A percentile compares a stretch with the other conserved stretches of the same genome.
Conservation (phyloP, 768 basidiomycete genomes). For the Tubosaeta brunneosetosa region DNA sequence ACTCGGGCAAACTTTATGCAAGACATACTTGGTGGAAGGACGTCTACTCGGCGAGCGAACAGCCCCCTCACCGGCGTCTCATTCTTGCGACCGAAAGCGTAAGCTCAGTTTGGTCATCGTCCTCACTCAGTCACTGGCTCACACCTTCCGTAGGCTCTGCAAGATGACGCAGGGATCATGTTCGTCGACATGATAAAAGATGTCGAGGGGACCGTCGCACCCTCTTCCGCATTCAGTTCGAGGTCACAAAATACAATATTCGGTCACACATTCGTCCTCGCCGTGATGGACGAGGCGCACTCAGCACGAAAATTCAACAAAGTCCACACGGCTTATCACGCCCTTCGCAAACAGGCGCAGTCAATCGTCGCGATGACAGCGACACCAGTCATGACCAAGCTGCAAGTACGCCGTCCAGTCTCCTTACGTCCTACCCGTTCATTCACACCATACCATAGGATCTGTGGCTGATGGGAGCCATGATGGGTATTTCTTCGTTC, state of each 20-base stretch:
- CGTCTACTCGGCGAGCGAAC: not conserved
- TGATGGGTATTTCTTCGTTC: not conserved
- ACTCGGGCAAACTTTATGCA: not conserved
- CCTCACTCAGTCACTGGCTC: not conserved
- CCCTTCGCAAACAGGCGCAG: accelerated
- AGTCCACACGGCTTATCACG: not conserved
- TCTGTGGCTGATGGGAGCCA: constrained; percentile 4
- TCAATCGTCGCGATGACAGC: not conserved
- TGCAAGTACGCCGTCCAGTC: constrained; percentile 1
- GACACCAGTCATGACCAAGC: constrained; percentile 5
- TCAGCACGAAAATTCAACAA: constrained; percentile 1
- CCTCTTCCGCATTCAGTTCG: not conserved
- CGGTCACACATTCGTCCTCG: not conserved
- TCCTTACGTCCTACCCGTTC: too few species aligned
- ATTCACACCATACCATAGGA: not conserved
- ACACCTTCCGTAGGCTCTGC: not conserved
- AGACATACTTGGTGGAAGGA: not conserved
- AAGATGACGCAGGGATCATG: not conserved
- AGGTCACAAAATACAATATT: not conserved
- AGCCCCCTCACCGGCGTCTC: not conserved
- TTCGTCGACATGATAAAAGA: not conserved
- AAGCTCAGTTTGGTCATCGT: not conserved
- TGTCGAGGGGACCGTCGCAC: not conserved
- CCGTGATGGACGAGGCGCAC: constrained; percentile 9
- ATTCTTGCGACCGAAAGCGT: not conserved